Conservation (phyloP, 805 yeast species). For the Ogataea henricii region DNA sequence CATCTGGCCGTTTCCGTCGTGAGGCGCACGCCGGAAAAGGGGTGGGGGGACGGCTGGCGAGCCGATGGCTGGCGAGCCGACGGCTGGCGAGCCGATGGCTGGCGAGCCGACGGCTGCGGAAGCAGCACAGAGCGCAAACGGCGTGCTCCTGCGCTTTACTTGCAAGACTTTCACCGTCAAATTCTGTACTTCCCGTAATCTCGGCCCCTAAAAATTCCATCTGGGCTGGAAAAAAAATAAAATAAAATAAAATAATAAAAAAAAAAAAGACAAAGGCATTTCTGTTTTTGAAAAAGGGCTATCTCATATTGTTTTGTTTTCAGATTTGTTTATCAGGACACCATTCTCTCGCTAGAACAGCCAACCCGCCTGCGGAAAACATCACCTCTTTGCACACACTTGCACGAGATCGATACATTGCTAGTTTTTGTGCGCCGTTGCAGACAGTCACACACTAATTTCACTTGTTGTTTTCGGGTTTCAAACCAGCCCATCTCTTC, state of each 20-base stretch:
- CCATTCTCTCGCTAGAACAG: too few species aligned
- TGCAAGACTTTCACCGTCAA: too few species aligned
- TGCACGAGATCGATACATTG: background rate
- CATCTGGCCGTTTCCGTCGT: background rate
- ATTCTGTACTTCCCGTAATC: background rate
- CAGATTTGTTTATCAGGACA: background rate
- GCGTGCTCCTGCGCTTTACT: too few species aligned
- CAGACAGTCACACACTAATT: too few species aligned
- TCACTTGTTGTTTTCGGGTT: too few species aligned
- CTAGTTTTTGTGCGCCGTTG: too few species aligned
- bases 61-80: too few species aligned
- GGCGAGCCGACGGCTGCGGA: too few species aligned
- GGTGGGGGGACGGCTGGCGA: too few species aligned
- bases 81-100: too few species aligned
- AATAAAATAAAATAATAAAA: background rate
- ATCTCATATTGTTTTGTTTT: background rate
- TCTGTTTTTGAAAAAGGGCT: slow-evolving; percentile 4
- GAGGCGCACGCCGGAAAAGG: background rate
- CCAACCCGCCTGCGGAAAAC: too few species aligned
- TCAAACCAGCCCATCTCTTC: background rate
- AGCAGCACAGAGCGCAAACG: too few species aligned
- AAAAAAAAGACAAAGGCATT: slow-evolving; percentile 1
- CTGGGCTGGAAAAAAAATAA: background rate
- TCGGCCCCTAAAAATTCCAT: background rate
- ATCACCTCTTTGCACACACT: background rate